A percentile compares a stretch with the other conserved stretches of the same genome.
These are phyloP conservation scores for Plenodomus biglobosus DNA, from an alignment of 2,329 filamentous ascomycete species.

Conservation along the genomic window DNA sequence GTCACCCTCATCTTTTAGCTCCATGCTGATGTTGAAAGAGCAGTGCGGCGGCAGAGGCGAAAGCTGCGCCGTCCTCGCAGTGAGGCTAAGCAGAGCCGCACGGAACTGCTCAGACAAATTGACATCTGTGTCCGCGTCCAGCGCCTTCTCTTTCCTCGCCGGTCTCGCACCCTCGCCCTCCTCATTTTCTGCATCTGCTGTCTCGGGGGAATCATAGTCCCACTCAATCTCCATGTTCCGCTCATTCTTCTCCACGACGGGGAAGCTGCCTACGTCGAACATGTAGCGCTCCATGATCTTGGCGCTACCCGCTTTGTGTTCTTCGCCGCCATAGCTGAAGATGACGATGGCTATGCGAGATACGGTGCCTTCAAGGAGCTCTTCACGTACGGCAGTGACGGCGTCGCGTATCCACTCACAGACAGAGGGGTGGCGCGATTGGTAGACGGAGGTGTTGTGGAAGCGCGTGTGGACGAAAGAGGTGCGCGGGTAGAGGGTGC, in stretches of 20 bases:
- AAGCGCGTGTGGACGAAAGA: slow-evolving; percentile 79
- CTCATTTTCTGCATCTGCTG: slow-evolving; percentile 7
- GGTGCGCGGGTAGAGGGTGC: slow-evolving; percentile 72
- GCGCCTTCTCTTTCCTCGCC: slow-evolving; percentile 11
- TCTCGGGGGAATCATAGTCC: slow-evolving; percentile 11
- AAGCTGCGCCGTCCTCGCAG: slow-evolving; percentile 61
- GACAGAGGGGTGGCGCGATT: slow-evolving; percentile 82
- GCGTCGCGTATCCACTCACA: slow-evolving; percentile 85
- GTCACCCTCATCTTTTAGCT: slow-evolving; percentile 63
- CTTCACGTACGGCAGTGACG: slow-evolving; percentile 67
- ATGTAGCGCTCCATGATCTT: slow-evolving; percentile 62
- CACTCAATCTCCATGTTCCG: slow-evolving; percentile 56
- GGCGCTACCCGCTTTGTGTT: slow-evolving; percentile 29
- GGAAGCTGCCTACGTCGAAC: slow-evolving; percentile 61
- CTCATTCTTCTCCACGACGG: slow-evolving; percentile 51
- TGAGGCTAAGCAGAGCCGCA: slow-evolving; percentile 65
- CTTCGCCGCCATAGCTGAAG: slow-evolving; percentile 45
- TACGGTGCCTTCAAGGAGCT: slow-evolving; percentile 63
- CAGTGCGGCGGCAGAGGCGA: slow-evolving; percentile 63
- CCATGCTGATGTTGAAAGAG: slow-evolving; percentile 75
- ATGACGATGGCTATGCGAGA: slow-evolving; percentile 60
- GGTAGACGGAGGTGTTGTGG: slow-evolving; percentile 81
- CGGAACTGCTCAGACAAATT: slow-evolving; percentile 74
- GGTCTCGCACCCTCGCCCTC: slow-evolving; percentile 6
- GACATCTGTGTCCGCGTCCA: slow-evolving; percentile 33